Percentiles rank a stretch among this genome's conserved stretches.
These are phyloP conservation scores for Globisporangium paroecandrum DNA, from an alignment of 352 stramenopile species.

Conservation along the genomic window DNA sequence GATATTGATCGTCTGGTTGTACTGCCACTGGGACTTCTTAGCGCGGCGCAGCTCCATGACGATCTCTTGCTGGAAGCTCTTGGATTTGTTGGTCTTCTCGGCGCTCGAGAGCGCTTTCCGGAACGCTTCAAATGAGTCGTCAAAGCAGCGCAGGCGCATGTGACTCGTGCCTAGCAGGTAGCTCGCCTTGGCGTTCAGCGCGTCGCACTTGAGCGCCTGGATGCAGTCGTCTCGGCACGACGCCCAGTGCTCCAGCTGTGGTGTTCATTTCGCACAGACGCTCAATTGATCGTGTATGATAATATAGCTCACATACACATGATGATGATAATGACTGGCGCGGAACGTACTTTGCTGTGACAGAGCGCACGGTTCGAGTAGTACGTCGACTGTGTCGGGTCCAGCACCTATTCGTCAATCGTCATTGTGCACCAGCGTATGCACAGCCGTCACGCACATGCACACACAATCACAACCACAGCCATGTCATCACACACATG, in stretches of 20 bases:
- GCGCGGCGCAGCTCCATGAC: slow-evolving; percentile 45
- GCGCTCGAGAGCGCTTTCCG: slow-evolving; percentile 43
- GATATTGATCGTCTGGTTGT: slow-evolving; percentile 33
- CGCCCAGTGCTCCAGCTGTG: slow-evolving; percentile 56
- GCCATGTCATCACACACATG: no score
- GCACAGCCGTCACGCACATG: not conserved
- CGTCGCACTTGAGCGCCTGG: slow-evolving; percentile 48
- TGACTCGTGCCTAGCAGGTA: slow-evolving; percentile 72
- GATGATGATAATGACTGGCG: not conserved
- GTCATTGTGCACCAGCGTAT: not conserved
- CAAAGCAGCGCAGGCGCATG: slow-evolving; percentile 44
- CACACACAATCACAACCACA: not conserved
- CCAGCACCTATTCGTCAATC: slow-evolving; percentile 35
- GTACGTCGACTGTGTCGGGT: slow-evolving; percentile 57
- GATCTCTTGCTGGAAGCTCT: slow-evolving; percentile 58
- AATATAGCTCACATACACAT: not conserved
- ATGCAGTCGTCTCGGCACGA: slow-evolving; percentile 63
- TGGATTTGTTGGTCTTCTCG: slow-evolving; percentile 55
- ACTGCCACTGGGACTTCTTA: slow-evolving; percentile 68
- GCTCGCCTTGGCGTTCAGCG: slow-evolving; percentile 69
- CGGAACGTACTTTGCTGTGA: slow-evolving; percentile 47
- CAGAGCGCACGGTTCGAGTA: slow-evolving; percentile 82
- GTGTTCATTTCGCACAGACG: not conserved
- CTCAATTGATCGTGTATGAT: not conserved
- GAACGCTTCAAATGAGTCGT: slow-evolving; percentile 50